Evolutionary conservation across 1,139 yeast genomes (phyloP).

Genomic region (Suhomyces kunorum): DNA sequence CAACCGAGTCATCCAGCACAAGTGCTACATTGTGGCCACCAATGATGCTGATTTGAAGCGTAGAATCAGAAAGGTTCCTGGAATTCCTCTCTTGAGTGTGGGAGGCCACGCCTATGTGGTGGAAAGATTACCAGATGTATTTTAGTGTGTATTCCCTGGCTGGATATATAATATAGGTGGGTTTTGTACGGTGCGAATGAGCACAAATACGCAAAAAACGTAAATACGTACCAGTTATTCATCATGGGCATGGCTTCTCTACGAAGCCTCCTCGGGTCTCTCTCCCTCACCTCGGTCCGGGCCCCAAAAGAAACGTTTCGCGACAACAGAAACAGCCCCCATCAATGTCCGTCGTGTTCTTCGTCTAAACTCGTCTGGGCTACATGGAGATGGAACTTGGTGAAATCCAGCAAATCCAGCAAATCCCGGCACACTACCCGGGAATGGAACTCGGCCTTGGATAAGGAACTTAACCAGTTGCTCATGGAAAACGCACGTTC

Average conservation of each 20-base stretch:
- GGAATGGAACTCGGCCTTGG: not conserved
- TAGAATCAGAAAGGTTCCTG: slow-evolving; percentile 92
- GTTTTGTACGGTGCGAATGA: slow-evolving; percentile 5
- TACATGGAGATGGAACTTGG: too few relatives aligned
- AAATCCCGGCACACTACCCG: too few relatives aligned
- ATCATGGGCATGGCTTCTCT: not conserved
- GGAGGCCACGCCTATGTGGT: slow-evolving; percentile 91
- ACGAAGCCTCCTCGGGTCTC: not conserved
- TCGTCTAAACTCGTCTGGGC: too few relatives aligned
- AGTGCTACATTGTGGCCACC: slow-evolving; percentile 95
- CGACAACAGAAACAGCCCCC: too few relatives aligned
- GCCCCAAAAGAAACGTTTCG: too few relatives aligned
- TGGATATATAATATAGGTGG: slow-evolving; percentile 7
- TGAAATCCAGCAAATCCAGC: too few relatives aligned
- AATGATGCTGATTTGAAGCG: slow-evolving; percentile 98
- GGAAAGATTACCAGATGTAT: slow-evolving; percentile 93
- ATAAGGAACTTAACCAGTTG: not conserved
- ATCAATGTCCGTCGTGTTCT: too few relatives aligned
- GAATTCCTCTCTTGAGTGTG: slow-evolving; percentile 94
- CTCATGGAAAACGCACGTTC: not conserved
- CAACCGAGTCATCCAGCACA: slow-evolving; percentile 89
- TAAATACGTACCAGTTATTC: too few relatives aligned
- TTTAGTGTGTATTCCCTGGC: slow-evolving; percentile 38
- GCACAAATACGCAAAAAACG: slow-evolving; percentile 1
- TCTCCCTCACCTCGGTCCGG: not conserved